These are phyloP conservation scores for Coemansia erecta DNA, from an alignment of 192 early-diverging fungal genomes.

Conservation along the genomic window DNA sequence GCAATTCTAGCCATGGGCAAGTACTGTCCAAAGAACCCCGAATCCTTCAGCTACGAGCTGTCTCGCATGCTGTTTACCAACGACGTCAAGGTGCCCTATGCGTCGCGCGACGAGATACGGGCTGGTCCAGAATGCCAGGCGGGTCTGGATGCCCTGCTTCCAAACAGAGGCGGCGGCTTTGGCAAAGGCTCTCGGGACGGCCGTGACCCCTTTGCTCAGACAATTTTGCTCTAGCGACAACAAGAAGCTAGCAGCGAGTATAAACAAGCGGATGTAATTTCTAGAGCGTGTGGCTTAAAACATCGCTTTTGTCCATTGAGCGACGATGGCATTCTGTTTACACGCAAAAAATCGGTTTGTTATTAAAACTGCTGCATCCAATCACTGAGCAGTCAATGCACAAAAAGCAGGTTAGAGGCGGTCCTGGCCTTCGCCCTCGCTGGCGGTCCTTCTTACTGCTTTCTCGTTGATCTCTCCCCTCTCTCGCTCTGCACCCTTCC, in stretches of 20 bases:
- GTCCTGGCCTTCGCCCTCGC: neutral
- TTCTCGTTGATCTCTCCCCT: conserved; percentile 10
- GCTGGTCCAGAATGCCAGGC: neutral
- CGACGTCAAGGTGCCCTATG: conserved; percentile 11
- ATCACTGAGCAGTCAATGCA: neutral
- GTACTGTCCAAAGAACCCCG: conserved; percentile 28
- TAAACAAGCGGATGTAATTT: neutral
- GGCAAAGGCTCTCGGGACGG: neutral
- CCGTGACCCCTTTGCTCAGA: conserved; percentile 30
- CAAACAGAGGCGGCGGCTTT: neutral
- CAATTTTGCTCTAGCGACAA: conserved; percentile 3
- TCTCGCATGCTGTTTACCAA: conserved; percentile 48
- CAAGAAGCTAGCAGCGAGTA: too few species aligned
- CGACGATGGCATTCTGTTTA: neutral
- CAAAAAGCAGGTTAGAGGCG: neutral
- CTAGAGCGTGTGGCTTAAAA: neutral
- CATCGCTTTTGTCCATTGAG: neutral
- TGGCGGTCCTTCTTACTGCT: neutral
- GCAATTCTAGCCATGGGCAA: conserved; percentile 43
- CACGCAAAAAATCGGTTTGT: neutral
- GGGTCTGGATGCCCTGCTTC: conserved; percentile 25
- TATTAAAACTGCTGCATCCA: neutral
- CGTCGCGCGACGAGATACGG: conserved; percentile 14
- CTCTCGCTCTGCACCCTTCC: conserved; percentile 1
- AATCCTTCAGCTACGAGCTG: conserved; percentile 30